Percentiles rank a stretch among this genome's conserved stretches.
Evolutionary conservation across 306 rosid genomes (phyloP).

Genomic region (Malus asiatica): DNA sequence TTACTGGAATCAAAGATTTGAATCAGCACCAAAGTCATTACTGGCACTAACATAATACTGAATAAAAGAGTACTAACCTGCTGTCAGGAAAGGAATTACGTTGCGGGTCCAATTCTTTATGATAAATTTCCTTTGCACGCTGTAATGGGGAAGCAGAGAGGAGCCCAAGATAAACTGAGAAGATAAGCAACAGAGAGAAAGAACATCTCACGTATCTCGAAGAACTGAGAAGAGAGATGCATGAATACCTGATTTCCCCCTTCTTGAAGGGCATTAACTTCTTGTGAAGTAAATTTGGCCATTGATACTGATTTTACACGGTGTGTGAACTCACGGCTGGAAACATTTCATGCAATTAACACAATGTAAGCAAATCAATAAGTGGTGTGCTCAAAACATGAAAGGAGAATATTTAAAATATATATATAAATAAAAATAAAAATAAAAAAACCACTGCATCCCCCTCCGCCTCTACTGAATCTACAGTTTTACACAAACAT

Average conservation of each 20-base stretch:
- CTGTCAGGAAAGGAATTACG: constrained; percentile 77
- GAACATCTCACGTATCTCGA: not conserved
- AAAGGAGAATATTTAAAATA: not conserved
- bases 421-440: not conserved
- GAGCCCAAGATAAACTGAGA: constrained; percentile 15
- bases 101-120: constrained; percentile 86
- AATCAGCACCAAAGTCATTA: constrained; percentile 31
- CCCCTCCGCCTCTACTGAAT: not conserved
- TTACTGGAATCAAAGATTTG: constrained; percentile 55
- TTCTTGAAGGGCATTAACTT: constrained; percentile 86
- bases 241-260: constrained; percentile 86
- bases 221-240: constrained; percentile 8
- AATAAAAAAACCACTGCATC: not conserved
- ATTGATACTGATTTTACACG: constrained; percentile 89
- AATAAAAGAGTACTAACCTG: constrained; percentile 40
- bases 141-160: constrained; percentile 32
- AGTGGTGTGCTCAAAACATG: constrained; percentile 1
- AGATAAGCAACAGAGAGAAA: constrained; percentile 9
- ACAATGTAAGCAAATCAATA: constrained; percentile 16
- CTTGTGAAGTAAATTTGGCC: constrained; percentile 95
- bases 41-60: not conserved
- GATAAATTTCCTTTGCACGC: constrained; percentile 80
- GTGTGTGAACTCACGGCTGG: constrained; percentile 94
- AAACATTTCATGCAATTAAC: constrained; percentile 23
- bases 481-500: not conserved